Evolutionary conservation across 1,284 basidiomycete species (phyloP).

Genomic region (Microbotryum saponariae): DNA sequence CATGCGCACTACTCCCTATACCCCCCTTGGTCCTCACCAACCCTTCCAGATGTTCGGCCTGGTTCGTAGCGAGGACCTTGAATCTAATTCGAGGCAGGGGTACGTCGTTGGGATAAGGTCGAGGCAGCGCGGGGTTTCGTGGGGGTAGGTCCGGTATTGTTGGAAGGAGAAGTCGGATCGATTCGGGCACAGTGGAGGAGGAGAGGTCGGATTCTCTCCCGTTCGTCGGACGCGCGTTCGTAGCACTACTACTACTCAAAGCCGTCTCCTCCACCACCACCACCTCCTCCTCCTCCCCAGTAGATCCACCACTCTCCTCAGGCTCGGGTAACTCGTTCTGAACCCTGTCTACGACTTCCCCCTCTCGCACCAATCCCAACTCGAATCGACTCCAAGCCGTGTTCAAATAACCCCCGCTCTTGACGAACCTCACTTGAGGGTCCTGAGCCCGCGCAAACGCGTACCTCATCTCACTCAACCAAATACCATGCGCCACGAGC

Average conservation of each 20-base stretch:
- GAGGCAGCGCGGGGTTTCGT: conserved; percentile 16
- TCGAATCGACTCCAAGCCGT: conserved; percentile 47
- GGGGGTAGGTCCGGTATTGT: conserved; percentile 36
- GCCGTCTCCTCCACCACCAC: no score
- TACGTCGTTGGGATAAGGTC: conserved; percentile 1
- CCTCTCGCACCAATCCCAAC: conserved; percentile 35
- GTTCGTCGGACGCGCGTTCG: neutral
- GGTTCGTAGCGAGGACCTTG: conserved; percentile 39
- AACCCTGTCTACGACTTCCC: neutral
- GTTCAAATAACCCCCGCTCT: conserved; percentile 44
- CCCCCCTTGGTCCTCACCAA: conserved; percentile 64
- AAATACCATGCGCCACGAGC: conserved; percentile 71
- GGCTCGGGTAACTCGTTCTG: neutral
- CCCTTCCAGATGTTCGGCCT: conserved; percentile 43
- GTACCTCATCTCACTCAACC: conserved; percentile 53
- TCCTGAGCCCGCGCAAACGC: conserved; percentile 37
- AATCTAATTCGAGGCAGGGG: conserved; percentile 35
- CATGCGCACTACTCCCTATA: conserved; percentile 61
- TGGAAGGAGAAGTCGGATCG: conserved; percentile 27
- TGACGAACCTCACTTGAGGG: conserved; percentile 36
- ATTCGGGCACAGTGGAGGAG: conserved; percentile 5
- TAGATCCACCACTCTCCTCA: no score
- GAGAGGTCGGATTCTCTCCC: conserved; percentile 22
- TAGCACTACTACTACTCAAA: neutral
- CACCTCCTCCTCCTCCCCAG: neutral